These are phyloP conservation scores for Stenogyne calaminthoides DNA, from an alignment of 305 asterid genomes.

Conservation along the genomic window DNA sequence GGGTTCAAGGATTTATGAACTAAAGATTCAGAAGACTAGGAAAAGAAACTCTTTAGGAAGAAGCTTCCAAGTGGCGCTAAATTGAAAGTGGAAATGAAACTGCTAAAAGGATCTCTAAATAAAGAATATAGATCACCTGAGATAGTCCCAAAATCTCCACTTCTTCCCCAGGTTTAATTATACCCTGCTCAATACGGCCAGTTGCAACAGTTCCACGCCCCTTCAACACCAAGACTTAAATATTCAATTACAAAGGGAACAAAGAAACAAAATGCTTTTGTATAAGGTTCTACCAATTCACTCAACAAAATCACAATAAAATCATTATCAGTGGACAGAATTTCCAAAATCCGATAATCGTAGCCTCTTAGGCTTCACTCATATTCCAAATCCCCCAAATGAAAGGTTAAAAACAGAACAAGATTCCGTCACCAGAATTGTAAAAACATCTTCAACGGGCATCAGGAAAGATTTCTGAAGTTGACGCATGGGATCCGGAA, in stretches of 20 bases:
- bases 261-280: neutral
- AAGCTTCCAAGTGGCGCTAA: neutral
- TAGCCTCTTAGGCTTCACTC: constrained; percentile 13
- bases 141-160: constrained; percentile 83
- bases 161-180: constrained; percentile 82
- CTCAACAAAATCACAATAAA: neutral
- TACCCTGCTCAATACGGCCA: constrained; percentile 90
- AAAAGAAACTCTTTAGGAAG: neutral
- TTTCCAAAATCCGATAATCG: neutral
- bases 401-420: neutral
- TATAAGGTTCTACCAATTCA: neutral
- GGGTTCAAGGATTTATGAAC: neutral
- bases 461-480: constrained; percentile 83
- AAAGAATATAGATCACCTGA: constrained; percentile 59
- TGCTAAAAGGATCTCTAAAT: neutral
- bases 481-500: constrained; percentile 80
- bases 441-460: constrained; percentile 94
- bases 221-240: constrained; percentile 39
- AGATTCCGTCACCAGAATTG: constrained; percentile 66
- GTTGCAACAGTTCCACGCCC: constrained; percentile 99
- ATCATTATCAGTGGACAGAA: neutral
- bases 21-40: neutral
- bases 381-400: neutral
- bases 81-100: neutral
- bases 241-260: constrained; percentile 8